Base-by-base conservation (phyloP, 257 asterid species). In the Fraxinus cuspidata region DNA sequence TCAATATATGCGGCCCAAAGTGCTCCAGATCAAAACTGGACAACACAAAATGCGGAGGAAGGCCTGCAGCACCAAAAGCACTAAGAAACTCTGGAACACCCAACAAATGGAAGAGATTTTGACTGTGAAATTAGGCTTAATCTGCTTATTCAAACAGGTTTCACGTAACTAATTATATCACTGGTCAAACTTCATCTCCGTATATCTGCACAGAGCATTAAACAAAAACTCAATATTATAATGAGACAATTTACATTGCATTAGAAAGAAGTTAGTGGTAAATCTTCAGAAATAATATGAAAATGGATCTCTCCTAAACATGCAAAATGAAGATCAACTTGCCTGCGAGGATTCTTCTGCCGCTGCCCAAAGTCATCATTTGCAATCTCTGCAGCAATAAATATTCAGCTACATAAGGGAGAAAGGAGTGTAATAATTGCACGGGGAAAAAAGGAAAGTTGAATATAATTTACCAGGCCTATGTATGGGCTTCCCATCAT, bases 321-420 rank as follows among this genome's bases (percentile, higher is more conserved):
- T 11, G 60, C 47, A 74, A 8, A 74, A 37, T 44, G 76, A 77
- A 29, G 69, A 51, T 25, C 38, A 78, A 78, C 86, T 75, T 82
- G 80, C 98, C 97, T 92, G 82, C 97, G 96, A 83, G 97, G 94
- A 85, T 90, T 92, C 90, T 92, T 94, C 81, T 90, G 99, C 82
- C 96, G 90, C 81, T 89, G 99, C 72, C 91, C 92, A 73, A 86
- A 84, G 70, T 94, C 96, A 44, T 92, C 94, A 56, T 85, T 88
- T 72, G 89, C 82, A 72, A 78, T 84, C 85, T 90, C 99, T 94
- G 82, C 42, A 74, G 56, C 21, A 74, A 31, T 58, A 73, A 38
- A 53, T 38, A 71, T 31, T 60, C 25, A 70, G 67, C 44, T 70
- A 64, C 34, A 15, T 29, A 47, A 82, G 21, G 60, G 34, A 21